Conservation (phyloP, 2,329 filamentous ascomycete species). For the Neofusicoccum cordaticola region DNA sequence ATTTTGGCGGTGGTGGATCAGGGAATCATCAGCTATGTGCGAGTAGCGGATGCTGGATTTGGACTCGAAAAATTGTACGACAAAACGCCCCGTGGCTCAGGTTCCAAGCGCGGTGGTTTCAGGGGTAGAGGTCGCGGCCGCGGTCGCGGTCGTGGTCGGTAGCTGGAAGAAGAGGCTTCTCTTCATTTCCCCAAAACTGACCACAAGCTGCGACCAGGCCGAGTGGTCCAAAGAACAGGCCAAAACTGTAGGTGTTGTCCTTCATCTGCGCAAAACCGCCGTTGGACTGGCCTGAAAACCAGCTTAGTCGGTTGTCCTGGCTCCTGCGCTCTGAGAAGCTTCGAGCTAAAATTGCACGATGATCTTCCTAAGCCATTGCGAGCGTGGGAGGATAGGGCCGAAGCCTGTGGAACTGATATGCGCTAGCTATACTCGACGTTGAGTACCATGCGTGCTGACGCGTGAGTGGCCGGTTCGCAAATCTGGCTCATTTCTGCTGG, state of each 20-base stretch:
- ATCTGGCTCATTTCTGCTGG: too few species aligned
- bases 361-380: too few species aligned
- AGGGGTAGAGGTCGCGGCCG: constrained; percentile 35
- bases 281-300: too few species aligned
- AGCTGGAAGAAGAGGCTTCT: background rate
- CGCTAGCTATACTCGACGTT: too few species aligned
- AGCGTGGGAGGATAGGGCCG: too few species aligned
- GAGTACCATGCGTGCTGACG: too few species aligned
- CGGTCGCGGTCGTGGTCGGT: constrained; percentile 30
- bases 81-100: constrained; percentile 50
- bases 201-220: background rate
- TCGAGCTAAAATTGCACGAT: too few species aligned
- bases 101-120: constrained; percentile 28
- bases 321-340: too few species aligned
- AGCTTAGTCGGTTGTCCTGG: too few species aligned
- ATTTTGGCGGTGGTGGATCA: constrained; percentile 86
- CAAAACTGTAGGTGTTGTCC: too few species aligned
- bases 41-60: constrained; percentile 78
- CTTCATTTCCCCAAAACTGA: background rate
- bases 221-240: background rate
- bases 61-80: constrained; percentile 62
- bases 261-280: background rate
- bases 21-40: constrained; percentile 83
- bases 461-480: too few species aligned
- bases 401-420: too few species aligned